These are phyloP conservation scores for Ulmus americana DNA, from an alignment of 331 rosid genomes.

Conservation along the genomic window DNA sequence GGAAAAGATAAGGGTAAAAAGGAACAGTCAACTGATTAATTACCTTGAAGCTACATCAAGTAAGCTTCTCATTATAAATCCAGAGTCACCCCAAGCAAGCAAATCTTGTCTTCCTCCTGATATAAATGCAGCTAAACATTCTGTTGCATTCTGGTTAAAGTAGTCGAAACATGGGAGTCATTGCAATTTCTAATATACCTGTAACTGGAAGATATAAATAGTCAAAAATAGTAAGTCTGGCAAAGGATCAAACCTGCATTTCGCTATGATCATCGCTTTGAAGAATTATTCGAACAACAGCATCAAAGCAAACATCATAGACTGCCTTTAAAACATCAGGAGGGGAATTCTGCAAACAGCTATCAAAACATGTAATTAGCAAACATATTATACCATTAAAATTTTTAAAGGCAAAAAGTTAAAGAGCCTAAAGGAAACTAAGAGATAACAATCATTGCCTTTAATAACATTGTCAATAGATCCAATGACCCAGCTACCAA, in stretches of 20 bases:
- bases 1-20: too few relatives aligned
- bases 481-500: slow-evolving; percentile 87
- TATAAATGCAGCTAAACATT: slow-evolving; percentile 80
- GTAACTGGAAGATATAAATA: neutral
- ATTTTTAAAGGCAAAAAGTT: slow-evolving; percentile 11
- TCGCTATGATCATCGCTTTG: slow-evolving; percentile 87
- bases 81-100: slow-evolving; percentile 79
- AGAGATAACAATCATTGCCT: slow-evolving; percentile 56
- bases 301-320: slow-evolving; percentile 67
- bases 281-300: slow-evolving; percentile 55
- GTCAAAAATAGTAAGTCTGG: neutral
- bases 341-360: slow-evolving; percentile 73
- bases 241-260: slow-evolving; percentile 58
- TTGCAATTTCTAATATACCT: slow-evolving; percentile 2
- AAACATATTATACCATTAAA: slow-evolving; percentile 13
- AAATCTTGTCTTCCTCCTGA: slow-evolving; percentile 67
- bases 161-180: slow-evolving; percentile 23
- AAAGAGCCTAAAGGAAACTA: slow-evolving; percentile 6
- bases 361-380: slow-evolving; percentile 35
- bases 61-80: slow-evolving; percentile 63
- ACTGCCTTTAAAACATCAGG: slow-evolving; percentile 62
- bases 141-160: slow-evolving; percentile 78
- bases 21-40: neutral
- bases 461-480: slow-evolving; percentile 75
- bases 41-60: slow-evolving; percentile 90